These are phyloP conservation scores for Pyrrhoderma lamaoense DNA, from an alignment of 1,284 basidiomycete species.

Conservation along the genomic window DNA sequence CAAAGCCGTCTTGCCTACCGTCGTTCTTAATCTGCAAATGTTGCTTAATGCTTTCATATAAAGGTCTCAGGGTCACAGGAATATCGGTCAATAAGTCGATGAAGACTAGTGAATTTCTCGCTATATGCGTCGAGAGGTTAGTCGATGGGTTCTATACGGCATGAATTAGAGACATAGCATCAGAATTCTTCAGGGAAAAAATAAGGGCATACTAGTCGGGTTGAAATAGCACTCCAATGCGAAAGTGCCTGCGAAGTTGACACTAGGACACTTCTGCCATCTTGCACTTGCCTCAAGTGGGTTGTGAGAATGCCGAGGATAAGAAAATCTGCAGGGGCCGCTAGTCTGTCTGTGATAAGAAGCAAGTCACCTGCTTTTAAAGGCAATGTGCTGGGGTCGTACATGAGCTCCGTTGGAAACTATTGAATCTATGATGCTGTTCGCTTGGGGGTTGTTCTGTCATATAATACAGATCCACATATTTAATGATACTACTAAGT, in stretches of 20 bases:
- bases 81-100: conserved; percentile 36
- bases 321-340: conserved; percentile 60
- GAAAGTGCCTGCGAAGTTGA: conserved; percentile 49
- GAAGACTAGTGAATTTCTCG: conserved; percentile 41
- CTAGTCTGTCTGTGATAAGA: conserved; percentile 59
- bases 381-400: conserved; percentile 15
- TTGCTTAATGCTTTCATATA: conserved; percentile 14
- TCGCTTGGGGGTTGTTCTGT: too few species aligned
- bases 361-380: conserved; percentile 34
- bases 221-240: conserved; percentile 54
- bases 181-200: not conserved
- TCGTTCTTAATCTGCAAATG: not conserved
- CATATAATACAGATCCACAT: too few species aligned
- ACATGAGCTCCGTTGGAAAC: too few species aligned
- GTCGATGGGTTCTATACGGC: conserved; percentile 36
- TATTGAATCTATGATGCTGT: too few species aligned
- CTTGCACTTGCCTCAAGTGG: conserved; percentile 40
- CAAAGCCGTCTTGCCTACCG: not conserved
- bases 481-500: too few species aligned
- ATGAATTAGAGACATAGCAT: not conserved
- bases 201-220: conserved; percentile 42
- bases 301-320: conserved; percentile 44
- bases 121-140: conserved; percentile 40
- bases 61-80: conserved; percentile 24
- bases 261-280: conserved; percentile 39